Evolutionary conservation across 495 filamentous ascomycete genomes (phyloP), one percentile per base, ranked within the genome.

Genomic region (Podospora pseudocomata): DNA sequence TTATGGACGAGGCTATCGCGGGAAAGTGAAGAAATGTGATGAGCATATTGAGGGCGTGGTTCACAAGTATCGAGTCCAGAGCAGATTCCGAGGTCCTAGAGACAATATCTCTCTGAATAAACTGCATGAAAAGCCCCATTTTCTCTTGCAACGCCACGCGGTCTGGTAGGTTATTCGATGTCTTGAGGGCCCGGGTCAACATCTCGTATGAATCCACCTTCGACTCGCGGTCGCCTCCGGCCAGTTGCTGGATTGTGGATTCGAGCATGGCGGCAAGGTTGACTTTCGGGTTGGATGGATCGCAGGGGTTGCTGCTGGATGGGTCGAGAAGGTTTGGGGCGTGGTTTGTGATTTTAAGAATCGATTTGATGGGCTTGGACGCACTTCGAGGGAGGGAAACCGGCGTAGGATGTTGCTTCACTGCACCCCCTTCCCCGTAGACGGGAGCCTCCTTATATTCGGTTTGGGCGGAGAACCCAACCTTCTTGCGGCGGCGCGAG

Each of bases 151-250:
- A 82, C 18, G 89, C 88, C 54, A 89, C 85, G 27, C 86, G 81
- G 49, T 92, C 87, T 1, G 91, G 90, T 15, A 92, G 75, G 54
- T 89, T 88, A 64, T 93, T 91, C 63, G 94, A 95, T 7, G 90
- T 87, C 69, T 90, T 89, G 65, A 96, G 77, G 15, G 88, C 86
- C n/a, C 86, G 86, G 20, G 89, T 87, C 60, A 99, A 83, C 68
- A 89, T 88, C 73, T 88, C 86, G 74, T 99, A 97, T 19, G 92
- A 90, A 78, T 99, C 95, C n/a, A 94, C 73, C 70, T 90, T 88
- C 13, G 87, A 87, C 60, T 84, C 84, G 44, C 88, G 80, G 44
- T 90, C 87, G 44, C 85, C 84, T 26, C 89, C 87, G 20, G 90
- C 91, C 65, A 99, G 82, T 74, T 94, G 90, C 77, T 91, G 86